These are phyloP conservation scores for Leccinum uliginosum DNA, from an alignment of 768 basidiomycete genomes.

Conservation along the genomic window DNA sequence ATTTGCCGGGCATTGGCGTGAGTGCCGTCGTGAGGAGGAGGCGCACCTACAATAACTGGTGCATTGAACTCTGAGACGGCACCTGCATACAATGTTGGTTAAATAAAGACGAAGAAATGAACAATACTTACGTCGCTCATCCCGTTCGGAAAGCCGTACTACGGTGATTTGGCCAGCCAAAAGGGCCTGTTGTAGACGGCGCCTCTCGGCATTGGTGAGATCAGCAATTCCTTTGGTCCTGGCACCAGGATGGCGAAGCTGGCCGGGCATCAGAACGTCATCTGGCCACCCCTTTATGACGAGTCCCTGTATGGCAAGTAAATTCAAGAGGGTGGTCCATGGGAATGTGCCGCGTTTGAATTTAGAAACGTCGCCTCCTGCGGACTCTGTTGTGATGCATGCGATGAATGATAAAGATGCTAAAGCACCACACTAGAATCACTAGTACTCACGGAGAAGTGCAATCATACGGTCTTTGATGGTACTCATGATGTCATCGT, in stretches of 20 bases:
- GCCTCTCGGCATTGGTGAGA: neutral
- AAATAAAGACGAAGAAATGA: neutral
- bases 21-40: neutral
- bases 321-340: neutral
- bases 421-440: neutral
- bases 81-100: neutral
- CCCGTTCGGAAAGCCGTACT: neutral
- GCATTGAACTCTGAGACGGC: neutral
- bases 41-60: neutral
- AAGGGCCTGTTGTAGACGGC: neutral
- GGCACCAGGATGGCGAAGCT: neutral
- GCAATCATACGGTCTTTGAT: neutral
- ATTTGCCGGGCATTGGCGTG: neutral
- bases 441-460: neutral
- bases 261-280: neutral
- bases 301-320: neutral
- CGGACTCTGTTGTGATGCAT: conserved; percentile 2
- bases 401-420: neutral
- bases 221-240: neutral
- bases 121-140: neutral
- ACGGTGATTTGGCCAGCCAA: neutral
- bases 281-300: conserved; percentile 1
- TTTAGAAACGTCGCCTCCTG: neutral
- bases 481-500: neutral
- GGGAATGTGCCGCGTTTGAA: neutral